Evolutionary conservation across 106 monocot genomes (phyloP).

Genomic region (Dioscorea alata): DNA sequence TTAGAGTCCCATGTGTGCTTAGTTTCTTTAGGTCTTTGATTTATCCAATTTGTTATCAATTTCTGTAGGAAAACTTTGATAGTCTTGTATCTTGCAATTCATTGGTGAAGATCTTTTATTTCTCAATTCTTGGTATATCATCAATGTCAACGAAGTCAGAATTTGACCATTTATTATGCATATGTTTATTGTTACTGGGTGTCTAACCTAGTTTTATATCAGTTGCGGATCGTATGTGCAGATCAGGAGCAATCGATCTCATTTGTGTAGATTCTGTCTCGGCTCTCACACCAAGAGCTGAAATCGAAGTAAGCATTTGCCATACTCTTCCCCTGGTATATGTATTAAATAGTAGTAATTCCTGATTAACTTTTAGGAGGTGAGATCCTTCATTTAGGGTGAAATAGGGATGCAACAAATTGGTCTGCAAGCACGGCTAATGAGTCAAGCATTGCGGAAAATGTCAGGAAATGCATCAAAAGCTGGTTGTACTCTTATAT

Average conservation of each 20-base stretch:
- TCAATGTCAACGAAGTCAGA: neutral
- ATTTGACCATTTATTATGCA: neutral
- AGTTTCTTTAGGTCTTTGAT: too few species aligned
- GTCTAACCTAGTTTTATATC: conserved; percentile 29
- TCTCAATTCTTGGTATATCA: neutral
- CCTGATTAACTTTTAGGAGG: neutral
- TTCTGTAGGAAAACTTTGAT: too few species aligned
- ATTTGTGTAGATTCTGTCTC: conserved; percentile 97
- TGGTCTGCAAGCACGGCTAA: conserved; percentile 93
- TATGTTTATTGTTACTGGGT: neutral
- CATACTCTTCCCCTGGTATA: neutral
- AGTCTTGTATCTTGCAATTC: too few species aligned
- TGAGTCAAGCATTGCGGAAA: conserved; percentile 98
- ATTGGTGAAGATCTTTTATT: too few species aligned
- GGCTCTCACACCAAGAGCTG: conserved; percentile 94
- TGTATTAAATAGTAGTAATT: neutral
- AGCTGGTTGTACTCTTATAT: conserved; percentile 96
- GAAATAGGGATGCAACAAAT: conserved; percentile 87
- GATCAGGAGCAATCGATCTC: conserved; percentile 97
- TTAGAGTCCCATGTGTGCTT: too few species aligned
- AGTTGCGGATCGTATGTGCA: conserved; percentile 99
- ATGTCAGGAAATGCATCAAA: conserved; percentile 99
- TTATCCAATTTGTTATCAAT: too few species aligned
- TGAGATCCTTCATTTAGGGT: conserved; percentile 35
- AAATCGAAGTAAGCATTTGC: conserved; percentile 71